Percentiles rank a stretch among this genome's conserved stretches.
Evolutionary conservation across 2,329 filamentous ascomycete genomes (phyloP).

Genomic region (Botrytis deweyae): DNA sequence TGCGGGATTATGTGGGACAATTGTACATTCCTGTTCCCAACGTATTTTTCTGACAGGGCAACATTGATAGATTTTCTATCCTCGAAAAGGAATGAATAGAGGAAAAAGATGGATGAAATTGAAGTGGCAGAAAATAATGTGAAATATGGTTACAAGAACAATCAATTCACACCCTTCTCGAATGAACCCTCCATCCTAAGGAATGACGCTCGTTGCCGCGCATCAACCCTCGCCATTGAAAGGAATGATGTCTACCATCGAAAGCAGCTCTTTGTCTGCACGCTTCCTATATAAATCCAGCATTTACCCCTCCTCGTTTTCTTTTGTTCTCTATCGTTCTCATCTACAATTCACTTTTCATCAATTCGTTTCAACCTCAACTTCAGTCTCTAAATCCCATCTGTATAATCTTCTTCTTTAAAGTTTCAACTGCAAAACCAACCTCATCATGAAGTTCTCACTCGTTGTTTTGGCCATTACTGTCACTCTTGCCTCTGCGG

Average conservation of each 20-base stretch:
- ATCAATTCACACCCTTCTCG: background rate
- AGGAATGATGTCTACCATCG: background rate
- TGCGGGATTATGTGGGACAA: background rate
- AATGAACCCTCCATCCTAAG: background rate
- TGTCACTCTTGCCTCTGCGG: background rate
- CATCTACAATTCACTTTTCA: background rate
- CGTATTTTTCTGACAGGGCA: too few species aligned
- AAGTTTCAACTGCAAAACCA: background rate
- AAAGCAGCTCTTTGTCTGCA: background rate
- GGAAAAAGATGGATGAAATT: background rate
- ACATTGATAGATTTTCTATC: background rate
- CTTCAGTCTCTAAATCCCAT: background rate
- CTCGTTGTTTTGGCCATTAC: background rate
- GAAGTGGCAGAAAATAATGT: background rate
- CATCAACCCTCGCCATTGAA: background rate
- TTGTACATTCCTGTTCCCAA: background rate
- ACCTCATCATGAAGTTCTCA: slow-evolving; percentile 12
- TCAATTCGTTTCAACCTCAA: background rate
- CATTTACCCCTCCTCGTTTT: background rate
- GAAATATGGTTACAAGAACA: background rate
- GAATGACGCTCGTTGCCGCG: background rate
- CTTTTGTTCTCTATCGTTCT: slow-evolving; percentile 15
- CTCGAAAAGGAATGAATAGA: background rate
- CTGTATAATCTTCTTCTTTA: background rate
- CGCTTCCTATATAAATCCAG: background rate